Base-by-base conservation (phyloP, 2,329 filamentous ascomycete species). In the Amylocarpus encephaloides region DNA sequence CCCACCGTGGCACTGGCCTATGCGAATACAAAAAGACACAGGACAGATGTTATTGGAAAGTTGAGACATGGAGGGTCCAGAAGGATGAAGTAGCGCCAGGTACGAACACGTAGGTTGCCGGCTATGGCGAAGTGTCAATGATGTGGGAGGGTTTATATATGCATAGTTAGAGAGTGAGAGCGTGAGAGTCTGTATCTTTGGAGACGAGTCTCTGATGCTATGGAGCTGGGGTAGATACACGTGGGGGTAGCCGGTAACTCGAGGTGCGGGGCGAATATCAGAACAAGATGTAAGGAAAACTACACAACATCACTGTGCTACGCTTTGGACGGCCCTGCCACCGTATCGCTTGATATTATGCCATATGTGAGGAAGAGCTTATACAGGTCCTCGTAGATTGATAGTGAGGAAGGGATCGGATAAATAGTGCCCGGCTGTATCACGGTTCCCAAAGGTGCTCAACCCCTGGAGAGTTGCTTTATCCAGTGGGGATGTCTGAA, bases 61-160 rank as follows among this genome's bases (percentile, higher is more conserved):
- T 26, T 26, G 22, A 26, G 22, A 26, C 22, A 26, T 26, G 22
- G 22, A 26, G 10, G 16, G 13, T 11, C 16, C 18, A 40, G 35
- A 40, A 47, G 11, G 13, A 18, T 16, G 12, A 9, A 11, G n/a
- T 43, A 54, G 49, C 49, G 49, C 43, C 52, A 55, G 52, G 52
- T 52, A 52, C 52, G 49, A 39, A 45, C 52, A 55, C 52, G 52
- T 55, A 50, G 40, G 33, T 15, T 32, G 34, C 16, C 34, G 18
- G 43, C 33, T 50, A 42, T 55, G 52, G 52, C 33, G 38, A 12
- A 18, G n/a, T 16, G 9, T 13, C 38, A 26, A 38, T 34, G 4
- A 42, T 13, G 7, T 13, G 38, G 26, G 19, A 18, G 39, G 30
- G 19, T 41, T 29, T n/a, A 16, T 41, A 15, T n/a, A 13, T 29